phyloP scores from a whole-genome alignment of 1,284 basidiomycete genomes.

The Inonotus obliquus region DNA sequence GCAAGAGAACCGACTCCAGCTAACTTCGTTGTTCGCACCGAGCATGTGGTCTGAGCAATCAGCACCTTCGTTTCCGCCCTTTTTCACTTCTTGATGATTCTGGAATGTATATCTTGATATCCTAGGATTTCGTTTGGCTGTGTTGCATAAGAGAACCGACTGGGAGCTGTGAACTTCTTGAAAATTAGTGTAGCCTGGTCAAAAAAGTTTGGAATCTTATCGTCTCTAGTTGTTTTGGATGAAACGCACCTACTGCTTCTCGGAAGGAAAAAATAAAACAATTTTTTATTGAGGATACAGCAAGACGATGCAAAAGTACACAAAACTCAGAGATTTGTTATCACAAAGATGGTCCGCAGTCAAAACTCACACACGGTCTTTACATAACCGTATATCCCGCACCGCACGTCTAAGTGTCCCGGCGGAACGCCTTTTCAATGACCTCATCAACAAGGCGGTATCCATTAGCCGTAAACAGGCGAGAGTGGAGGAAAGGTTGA shows the following conservation, averaged over 20 bases:
- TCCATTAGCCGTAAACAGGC: slow-evolving; percentile 87
- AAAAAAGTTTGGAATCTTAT: background rate
- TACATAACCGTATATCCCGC: background rate
- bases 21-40: background rate
- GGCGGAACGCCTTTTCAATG: slow-evolving; percentile 65
- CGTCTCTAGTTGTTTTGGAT: background rate
- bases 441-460: slow-evolving; percentile 66
- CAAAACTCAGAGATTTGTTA: no score
- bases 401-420: slow-evolving; percentile 9
- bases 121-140: no score
- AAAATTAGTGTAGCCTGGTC: background rate
- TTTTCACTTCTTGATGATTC: background rate
- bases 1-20: background rate
- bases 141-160: no score
- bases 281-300: background rate
- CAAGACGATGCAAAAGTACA: background rate
- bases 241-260: background rate
- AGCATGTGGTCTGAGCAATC: background rate
- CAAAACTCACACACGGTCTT: background rate
- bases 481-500: slow-evolving; percentile 78
- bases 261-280: background rate
- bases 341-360: background rate
- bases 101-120: background rate
- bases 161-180: background rate
- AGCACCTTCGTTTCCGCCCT: background rate